These are phyloP conservation scores for Thamnidium elegans DNA, from an alignment of 192 early-diverging fungal species.

Conservation along the genomic window DNA sequence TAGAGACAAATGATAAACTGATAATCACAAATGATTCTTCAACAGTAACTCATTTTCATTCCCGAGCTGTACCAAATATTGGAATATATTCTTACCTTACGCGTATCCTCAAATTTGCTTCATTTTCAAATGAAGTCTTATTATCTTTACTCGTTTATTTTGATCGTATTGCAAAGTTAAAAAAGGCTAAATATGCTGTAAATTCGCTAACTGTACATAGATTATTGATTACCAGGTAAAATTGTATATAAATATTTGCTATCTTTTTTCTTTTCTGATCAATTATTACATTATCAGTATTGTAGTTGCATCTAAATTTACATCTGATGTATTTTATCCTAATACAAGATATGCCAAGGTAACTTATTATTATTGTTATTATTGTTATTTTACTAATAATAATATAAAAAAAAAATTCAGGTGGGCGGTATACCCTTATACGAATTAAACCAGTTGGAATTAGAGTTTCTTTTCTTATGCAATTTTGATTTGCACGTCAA, in stretches of 20 bases:
- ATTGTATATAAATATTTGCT: background rate
- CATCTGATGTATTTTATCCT: constrained; percentile 70
- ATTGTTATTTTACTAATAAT: background rate
- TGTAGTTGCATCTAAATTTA: constrained; percentile 72
- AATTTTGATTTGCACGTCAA: constrained; percentile 69
- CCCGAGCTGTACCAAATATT: constrained; percentile 64
- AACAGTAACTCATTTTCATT: constrained; percentile 67
- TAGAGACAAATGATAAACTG: constrained; percentile 46
- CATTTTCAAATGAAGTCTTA: constrained; percentile 64
- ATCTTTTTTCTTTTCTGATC: background rate
- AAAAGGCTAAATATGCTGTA: constrained; percentile 54
- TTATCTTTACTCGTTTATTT: constrained; percentile 72
- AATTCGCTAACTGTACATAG: constrained; percentile 72
- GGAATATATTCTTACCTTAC: constrained; percentile 61
- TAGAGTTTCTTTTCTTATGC: constrained; percentile 70
- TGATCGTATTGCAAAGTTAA: constrained; percentile 54
- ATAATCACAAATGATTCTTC: constrained; percentile 11
- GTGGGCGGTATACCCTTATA: constrained; percentile 69
- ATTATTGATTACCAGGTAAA: constrained; percentile 49
- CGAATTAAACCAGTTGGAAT: constrained; percentile 72
- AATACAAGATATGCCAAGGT: constrained; percentile 72
- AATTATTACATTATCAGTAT: constrained; percentile 37
- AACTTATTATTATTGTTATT: constrained; percentile 7
- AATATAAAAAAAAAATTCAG: constrained; percentile 22
- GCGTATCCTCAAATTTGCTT: constrained; percentile 66